These are phyloP conservation scores for Candida odintsovae DNA, from an alignment of 805 yeast genomes.

Conservation along the genomic window DNA sequence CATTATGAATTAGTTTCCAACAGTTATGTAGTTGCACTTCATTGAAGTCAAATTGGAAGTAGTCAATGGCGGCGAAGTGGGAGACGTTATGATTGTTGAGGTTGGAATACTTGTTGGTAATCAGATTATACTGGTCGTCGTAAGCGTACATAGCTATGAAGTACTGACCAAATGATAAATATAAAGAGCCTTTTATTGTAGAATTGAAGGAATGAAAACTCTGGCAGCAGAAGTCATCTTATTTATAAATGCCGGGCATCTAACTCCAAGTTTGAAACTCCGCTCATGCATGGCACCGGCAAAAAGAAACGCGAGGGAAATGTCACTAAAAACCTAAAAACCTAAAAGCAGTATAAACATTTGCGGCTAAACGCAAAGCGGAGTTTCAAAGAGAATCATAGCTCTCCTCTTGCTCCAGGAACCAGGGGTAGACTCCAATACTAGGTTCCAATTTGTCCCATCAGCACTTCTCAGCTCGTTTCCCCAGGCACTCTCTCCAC, in stretches of 20 bases:
- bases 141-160: conserved; percentile 11
- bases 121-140: conserved; percentile 22
- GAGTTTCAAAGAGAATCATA: too few species aligned
- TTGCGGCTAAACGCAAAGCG: neutral
- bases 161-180: too few species aligned
- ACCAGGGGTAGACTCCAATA: too few species aligned
- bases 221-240: neutral
- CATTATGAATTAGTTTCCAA: conserved; percentile 35
- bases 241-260: too few species aligned
- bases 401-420: too few species aligned
- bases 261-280: neutral
- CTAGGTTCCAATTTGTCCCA: too few species aligned
- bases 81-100: conserved; percentile 4
- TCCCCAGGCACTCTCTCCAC: too few species aligned
- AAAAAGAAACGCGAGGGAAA: neutral
- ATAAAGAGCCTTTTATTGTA: too few species aligned
- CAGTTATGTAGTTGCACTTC: conserved; percentile 33
- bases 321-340: neutral
- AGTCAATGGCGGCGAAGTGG: conserved; percentile 30
- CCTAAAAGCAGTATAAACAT: too few species aligned
- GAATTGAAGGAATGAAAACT: too few species aligned
- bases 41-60: conserved; percentile 31
- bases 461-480: too few species aligned
- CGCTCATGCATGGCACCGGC: neutral
- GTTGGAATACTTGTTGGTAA: conserved; percentile 11